Evolutionary conservation across 306 rosid genomes (phyloP), one percentile per base, ranked within the genome.

Genomic region (Fagus sylvatica): DNA sequence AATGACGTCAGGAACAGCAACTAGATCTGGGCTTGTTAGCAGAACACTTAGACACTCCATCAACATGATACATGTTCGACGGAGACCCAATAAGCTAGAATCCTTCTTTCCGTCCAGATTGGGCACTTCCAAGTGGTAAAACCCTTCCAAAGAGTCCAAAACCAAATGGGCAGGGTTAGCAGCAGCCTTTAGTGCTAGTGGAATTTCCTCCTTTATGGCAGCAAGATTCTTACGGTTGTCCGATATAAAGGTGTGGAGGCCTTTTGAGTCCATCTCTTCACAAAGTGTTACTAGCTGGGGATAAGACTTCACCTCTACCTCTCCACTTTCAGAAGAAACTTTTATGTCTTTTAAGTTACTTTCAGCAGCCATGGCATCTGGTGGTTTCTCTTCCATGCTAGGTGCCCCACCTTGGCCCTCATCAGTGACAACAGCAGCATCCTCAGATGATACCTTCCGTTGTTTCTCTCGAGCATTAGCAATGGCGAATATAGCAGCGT

Each of bases 61-160:
- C 93, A 96, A 86, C 99, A 96, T 96, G 77, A 96, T 93, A 82
- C 99, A 93, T 36, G 96, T 96, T 34, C 99, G 91, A 61, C 98
- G 98, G 57, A 93, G 87, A 75, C 99, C 99, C 85, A 96, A 72
- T 49, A 96, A 85, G 86, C 82, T 89, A 56, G 99, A 89, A 85
- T 96, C 98, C 89, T 90, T 96, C 94, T 93, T 96, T 69, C 87
- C 89, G 56, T 96, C 98, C 80, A 77, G 87, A 78, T 82, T 80
- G 34, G 98, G 81, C 53, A 82, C 84, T 80, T 93, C 98, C 40
- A 69, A 82, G 53, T 67, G 76, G 77, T 96, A 93, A 85, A 93
- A 96, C 73, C 94, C 98, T 81, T 91, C 91, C 89, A 96, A 78
- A 37, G 97, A 96, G 64, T 91, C 91, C 79, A 96, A 80, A 41